phyloP scores from a whole-genome alignment of 495 filamentous ascomycete species.

The Penicillium verhagenii region DNA sequence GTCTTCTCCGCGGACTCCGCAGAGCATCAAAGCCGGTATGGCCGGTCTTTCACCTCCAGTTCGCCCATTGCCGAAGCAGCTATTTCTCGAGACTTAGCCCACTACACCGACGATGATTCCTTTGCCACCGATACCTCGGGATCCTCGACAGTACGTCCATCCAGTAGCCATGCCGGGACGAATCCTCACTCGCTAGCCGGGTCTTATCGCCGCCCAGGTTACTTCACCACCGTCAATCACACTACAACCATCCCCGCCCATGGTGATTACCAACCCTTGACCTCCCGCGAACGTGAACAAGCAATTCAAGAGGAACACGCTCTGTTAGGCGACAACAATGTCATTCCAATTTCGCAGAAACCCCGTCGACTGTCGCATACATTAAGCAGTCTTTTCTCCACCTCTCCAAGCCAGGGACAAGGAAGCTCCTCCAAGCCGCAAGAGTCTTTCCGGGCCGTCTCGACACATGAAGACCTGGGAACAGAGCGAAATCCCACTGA shows the following conservation, averaged over 20 bases:
- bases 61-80: conserved; percentile 67
- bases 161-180: conserved; percentile 34
- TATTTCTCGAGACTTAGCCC: conserved; percentile 68
- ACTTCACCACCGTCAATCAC: conserved; percentile 59
- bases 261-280: conserved; percentile 51
- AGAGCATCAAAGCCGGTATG: conserved; percentile 23
- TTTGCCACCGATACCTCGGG: conserved; percentile 44
- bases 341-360: conserved; percentile 63
- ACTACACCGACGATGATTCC: conserved; percentile 51
- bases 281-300: conserved; percentile 59
- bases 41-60: conserved; percentile 49
- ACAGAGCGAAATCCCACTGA: conserved; percentile 34
- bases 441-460: conserved; percentile 12
- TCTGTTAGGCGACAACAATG: conserved; percentile 72
- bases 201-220: conserved; percentile 66
- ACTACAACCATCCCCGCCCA: conserved; percentile 43
- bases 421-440: conserved; percentile 7
- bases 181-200: conserved; percentile 59
- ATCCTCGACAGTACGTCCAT: conserved; percentile 46
- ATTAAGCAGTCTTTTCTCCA: conserved; percentile 27
- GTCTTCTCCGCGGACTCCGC: conserved; percentile 20
- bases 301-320: conserved; percentile 72
- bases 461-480: conserved; percentile 15
- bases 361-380: conserved; percentile 27
- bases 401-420: conserved; percentile 11